Conservation (phyloP, 2,329 filamentous ascomycete species). For the Orbilia quercus region DNA sequence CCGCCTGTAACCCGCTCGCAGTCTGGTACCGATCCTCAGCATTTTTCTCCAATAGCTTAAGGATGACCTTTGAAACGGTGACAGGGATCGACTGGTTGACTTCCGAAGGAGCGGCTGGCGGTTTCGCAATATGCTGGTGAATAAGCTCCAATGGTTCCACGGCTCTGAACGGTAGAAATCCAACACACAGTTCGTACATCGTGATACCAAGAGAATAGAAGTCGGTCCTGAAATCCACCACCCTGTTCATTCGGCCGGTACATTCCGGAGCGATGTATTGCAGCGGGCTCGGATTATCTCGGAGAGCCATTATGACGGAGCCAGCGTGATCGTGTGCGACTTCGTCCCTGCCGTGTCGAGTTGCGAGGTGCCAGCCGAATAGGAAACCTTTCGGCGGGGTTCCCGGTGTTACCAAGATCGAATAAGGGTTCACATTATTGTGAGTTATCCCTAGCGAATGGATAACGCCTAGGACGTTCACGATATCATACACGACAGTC, state of each 20-base stretch:
- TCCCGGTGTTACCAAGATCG: conserved; percentile 57
- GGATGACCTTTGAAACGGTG: conserved; percentile 59
- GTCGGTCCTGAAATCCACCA: conserved; percentile 60
- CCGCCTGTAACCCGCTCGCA: conserved; percentile 59
- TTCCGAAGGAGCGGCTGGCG: conserved; percentile 59
- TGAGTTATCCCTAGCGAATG: conserved; percentile 59
- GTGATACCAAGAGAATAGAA: conserved; percentile 60
- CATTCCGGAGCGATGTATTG: conserved; percentile 61
- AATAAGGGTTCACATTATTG: conserved; percentile 60
- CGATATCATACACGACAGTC: conserved; percentile 59
- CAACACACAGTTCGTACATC: conserved; percentile 60
- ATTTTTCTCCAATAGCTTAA: conserved; percentile 60
- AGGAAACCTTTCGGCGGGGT: conserved; percentile 57
- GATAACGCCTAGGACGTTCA: conserved; percentile 58
- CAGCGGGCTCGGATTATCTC: conserved; percentile 59
- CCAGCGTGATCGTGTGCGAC: conserved; percentile 56
- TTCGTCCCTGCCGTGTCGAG: conserved; percentile 60
- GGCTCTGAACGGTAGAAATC: conserved; percentile 60
- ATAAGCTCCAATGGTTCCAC: conserved; percentile 60
- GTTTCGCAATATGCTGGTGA: conserved; percentile 60
- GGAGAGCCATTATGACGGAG: conserved; percentile 58
- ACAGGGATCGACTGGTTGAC: conserved; percentile 60
- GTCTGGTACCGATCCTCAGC: conserved; percentile 60
- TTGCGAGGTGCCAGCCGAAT: conserved; percentile 60
- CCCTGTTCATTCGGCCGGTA: conserved; percentile 60